Evolutionary conservation across 2,329 filamentous ascomycete genomes (phyloP).

Genomic region (Phyllosticta citribraziliensis): DNA sequence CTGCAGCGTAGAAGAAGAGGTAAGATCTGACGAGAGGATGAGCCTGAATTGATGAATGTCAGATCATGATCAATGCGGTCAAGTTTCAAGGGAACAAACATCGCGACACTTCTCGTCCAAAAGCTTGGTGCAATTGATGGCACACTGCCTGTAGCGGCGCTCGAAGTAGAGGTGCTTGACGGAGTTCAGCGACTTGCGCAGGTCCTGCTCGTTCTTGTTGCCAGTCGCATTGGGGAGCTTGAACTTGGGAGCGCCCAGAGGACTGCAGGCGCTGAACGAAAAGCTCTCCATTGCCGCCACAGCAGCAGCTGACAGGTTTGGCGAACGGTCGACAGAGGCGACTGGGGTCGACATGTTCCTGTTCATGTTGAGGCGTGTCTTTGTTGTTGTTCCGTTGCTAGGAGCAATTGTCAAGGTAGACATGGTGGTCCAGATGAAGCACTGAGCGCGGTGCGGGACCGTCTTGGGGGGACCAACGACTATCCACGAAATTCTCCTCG

Average conservation of each 20-base stretch:
- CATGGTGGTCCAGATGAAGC: not conserved
- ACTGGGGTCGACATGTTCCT: not conserved
- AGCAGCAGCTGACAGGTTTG: not conserved
- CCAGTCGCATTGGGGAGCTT: not conserved
- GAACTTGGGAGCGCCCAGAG: not conserved
- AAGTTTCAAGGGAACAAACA: not conserved
- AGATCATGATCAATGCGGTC: not conserved
- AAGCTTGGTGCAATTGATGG: conserved; percentile 19
- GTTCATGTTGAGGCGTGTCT: not conserved
- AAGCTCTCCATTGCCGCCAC: not conserved
- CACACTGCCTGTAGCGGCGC: conserved; percentile 28
- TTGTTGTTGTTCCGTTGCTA: not conserved
- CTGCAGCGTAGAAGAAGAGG: conserved; percentile 28
- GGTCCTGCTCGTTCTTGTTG: not conserved
- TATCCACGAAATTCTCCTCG: not conserved
- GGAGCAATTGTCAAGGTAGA: not conserved
- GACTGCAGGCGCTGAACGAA: not conserved
- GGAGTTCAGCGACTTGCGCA: conserved; percentile 7
- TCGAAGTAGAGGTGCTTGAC: conserved; percentile 14
- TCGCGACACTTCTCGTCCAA: conserved; percentile 14
- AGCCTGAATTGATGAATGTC: conserved; percentile 14
- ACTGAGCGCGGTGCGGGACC: not conserved
- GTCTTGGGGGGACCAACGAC: not conserved
- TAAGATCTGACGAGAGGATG: conserved; percentile 26
- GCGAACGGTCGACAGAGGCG: not conserved